phyloP scores from a whole-genome alignment of 2,329 filamentous ascomycete species.

The Pseudogymnoascus sp. region DNA sequence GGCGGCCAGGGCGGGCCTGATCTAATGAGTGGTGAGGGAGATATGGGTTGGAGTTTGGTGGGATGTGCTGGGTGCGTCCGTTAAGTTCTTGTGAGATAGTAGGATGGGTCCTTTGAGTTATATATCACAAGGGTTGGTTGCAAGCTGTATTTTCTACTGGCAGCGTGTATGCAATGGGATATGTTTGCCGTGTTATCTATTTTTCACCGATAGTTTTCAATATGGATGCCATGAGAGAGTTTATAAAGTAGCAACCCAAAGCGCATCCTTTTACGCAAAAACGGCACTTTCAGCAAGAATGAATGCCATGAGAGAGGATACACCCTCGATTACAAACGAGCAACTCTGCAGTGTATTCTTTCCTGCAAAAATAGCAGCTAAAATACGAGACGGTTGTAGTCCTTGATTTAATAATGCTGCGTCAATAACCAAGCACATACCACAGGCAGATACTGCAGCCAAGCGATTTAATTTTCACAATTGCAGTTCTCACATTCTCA shows the following conservation, averaged over 20 bases:
- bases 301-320: too few species aligned
- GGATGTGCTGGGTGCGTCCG: background rate
- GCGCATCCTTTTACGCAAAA: too few species aligned
- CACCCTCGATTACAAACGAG: too few species aligned
- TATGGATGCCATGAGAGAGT: background rate
- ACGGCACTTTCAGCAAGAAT: too few species aligned
- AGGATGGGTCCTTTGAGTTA: background rate
- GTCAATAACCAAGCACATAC: background rate
- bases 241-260: background rate
- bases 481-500: background rate
- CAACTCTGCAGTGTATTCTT: too few species aligned
- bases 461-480: background rate
- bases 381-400: too few species aligned
- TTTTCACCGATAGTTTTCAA: too few species aligned
- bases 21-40: background rate
- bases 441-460: background rate
- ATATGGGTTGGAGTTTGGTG: background rate
- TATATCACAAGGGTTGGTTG: slow-evolving; percentile 4
- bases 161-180: background rate
- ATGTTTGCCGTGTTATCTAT: too few species aligned
- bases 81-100: slow-evolving; percentile 3
- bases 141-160: background rate
- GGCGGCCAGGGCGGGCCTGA: slow-evolving; percentile 46
- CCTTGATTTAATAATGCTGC: too few species aligned
- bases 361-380: too few species aligned